Percentiles rank a stretch among this genome's conserved stretches.
phyloP scores from a whole-genome alignment of 257 asterid genomes.

The Eucommia ulmoides region DNA sequence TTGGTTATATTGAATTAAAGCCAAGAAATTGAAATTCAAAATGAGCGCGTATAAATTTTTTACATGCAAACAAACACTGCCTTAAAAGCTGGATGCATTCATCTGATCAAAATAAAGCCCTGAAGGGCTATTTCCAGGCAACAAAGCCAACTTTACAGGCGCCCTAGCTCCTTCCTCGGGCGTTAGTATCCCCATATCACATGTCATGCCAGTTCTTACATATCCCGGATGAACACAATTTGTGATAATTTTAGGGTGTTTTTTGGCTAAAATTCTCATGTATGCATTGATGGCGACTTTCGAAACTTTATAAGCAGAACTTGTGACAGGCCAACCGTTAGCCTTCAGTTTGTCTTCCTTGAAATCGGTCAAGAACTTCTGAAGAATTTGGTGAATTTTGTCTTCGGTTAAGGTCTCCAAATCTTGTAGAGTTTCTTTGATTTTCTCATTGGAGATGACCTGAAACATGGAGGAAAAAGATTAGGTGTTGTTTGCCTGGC shows the following conservation, averaged over 20 bases:
- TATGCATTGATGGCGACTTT: slow-evolving; percentile 22
- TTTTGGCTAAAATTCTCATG: slow-evolving; percentile 18
- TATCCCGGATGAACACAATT: slow-evolving; percentile 20
- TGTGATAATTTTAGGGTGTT: slow-evolving; percentile 10
- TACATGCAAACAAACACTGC: background rate
- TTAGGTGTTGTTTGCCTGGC: too few relatives aligned
- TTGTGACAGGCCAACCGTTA: slow-evolving; percentile 16
- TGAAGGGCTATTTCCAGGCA: slow-evolving; percentile 19
- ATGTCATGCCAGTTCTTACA: slow-evolving; percentile 14
- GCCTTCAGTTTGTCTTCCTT: slow-evolving; percentile 10
- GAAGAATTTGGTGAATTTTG: slow-evolving; percentile 12
- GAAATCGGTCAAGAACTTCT: slow-evolving; percentile 5
- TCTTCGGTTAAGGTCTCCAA: slow-evolving; percentile 14
- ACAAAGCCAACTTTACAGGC: slow-evolving; percentile 9
- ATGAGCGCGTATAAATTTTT: background rate
- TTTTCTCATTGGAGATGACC: slow-evolving; percentile 7
- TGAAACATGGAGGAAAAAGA: slow-evolving; percentile 1
- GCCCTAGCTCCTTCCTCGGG: slow-evolving; percentile 15
- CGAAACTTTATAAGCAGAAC: slow-evolving; percentile 21
- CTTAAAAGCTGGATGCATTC: background rate
- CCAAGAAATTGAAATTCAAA: background rate
- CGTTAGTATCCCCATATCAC: slow-evolving; percentile 5
- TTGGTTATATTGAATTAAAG: background rate
- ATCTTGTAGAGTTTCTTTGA: slow-evolving; percentile 6
- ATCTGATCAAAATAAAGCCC: slow-evolving; percentile 11